Conservation (phyloP, 768 basidiomycete genomes). For the Termitomyces sp. region DNA sequence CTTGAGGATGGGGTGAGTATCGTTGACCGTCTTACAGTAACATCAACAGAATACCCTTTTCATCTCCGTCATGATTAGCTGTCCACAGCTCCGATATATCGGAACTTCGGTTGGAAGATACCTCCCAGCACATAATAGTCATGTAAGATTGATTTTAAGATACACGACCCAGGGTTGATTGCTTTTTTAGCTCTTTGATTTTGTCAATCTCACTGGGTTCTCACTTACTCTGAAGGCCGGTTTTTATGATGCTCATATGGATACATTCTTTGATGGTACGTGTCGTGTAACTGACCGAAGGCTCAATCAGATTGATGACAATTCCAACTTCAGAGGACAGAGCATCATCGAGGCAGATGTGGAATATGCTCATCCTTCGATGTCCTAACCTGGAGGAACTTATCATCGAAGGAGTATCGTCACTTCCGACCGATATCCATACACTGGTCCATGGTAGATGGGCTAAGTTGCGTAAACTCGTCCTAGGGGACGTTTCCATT, state of each 20-base stretch:
- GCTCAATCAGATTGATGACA: not conserved
- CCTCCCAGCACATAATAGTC: slow-evolving; percentile 52
- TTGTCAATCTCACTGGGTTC: slow-evolving; percentile 57
- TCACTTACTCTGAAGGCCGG: slow-evolving; percentile 51
- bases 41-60: not conserved
- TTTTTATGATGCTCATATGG: slow-evolving; percentile 59
- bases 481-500: slow-evolving; percentile 60
- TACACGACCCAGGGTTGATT: slow-evolving; percentile 4
- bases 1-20: slow-evolving; percentile 54
- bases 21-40: not conserved
- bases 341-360: slow-evolving; percentile 47
- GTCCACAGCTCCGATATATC: slow-evolving; percentile 58
- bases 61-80: slow-evolving; percentile 31
- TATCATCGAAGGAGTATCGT: slow-evolving; percentile 46
- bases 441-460: slow-evolving; percentile 56
- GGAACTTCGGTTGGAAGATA: slow-evolving; percentile 57
- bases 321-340: slow-evolving; percentile 34
- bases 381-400: slow-evolving; percentile 67
- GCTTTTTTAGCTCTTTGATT: slow-evolving; percentile 55
- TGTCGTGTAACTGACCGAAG: not conserved
- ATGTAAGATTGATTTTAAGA: slow-evolving; percentile 33
- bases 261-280: slow-evolving; percentile 52
- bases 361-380: slow-evolving; percentile 64
- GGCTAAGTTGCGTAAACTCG: slow-evolving; percentile 56
- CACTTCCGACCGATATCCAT: slow-evolving; percentile 49